Percentiles rank a stretch among this genome's conserved stretches.
These are phyloP conservation scores for Aechmea fasciata DNA, from an alignment of 176 grass and related monocot species.

Conservation along the genomic window DNA sequence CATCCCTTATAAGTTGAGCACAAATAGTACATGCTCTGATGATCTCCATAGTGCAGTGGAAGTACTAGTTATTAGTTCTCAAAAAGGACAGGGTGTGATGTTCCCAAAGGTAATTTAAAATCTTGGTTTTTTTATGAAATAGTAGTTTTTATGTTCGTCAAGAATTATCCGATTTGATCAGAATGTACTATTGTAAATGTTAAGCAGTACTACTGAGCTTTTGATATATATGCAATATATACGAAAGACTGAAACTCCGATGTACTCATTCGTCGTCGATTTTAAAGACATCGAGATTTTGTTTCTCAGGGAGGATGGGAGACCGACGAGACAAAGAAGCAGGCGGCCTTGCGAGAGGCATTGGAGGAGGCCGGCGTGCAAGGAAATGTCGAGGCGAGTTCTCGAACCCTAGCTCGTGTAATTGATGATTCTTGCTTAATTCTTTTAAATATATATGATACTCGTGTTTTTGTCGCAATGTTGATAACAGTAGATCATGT, in stretches of 20 bases:
- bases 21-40: constrained; percentile 13
- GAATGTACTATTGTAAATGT: no score
- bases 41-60: constrained; percentile 32
- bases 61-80: constrained; percentile 43
- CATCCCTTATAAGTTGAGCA: constrained; percentile 38
- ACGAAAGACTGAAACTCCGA: no score
- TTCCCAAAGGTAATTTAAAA: constrained; percentile 31
- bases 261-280: neutral
- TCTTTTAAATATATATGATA: neutral
- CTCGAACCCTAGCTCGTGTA: neutral
- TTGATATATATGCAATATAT: no score
- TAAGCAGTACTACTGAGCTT: no score
- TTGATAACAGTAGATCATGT: neutral
- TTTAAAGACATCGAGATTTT: neutral
- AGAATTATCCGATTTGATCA: no score
- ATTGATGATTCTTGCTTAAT: neutral
- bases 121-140: neutral
- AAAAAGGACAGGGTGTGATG: constrained; percentile 44
- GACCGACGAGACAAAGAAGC: constrained; percentile 38
- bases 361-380: constrained; percentile 44
- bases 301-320: constrained; percentile 41
- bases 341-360: constrained; percentile 37
- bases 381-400: constrained; percentile 37
- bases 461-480: neutral
- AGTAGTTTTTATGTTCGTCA: no score